Conservation (phyloP, 192 early-diverging fungal genomes). For the Entomortierella beljakovae region DNA sequence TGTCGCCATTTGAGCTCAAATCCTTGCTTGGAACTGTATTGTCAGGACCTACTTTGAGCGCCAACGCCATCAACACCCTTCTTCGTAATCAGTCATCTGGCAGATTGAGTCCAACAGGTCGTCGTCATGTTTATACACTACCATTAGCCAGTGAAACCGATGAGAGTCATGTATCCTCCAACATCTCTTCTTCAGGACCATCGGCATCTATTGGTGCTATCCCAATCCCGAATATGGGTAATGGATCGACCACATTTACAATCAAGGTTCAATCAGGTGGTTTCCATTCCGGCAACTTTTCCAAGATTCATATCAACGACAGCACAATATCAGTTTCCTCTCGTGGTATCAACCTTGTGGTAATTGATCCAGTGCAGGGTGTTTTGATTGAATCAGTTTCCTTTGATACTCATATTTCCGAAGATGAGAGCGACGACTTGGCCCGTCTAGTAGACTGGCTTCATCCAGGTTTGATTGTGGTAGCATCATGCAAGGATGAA, state of each 20-base stretch:
- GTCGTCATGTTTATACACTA: background rate
- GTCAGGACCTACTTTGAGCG: constrained; percentile 65
- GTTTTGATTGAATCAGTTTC: constrained; percentile 73
- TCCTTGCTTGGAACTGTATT: constrained; percentile 79
- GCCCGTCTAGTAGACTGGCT: constrained; percentile 73
- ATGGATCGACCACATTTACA: constrained; percentile 57
- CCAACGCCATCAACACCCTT: constrained; percentile 54
- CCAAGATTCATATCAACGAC: constrained; percentile 70
- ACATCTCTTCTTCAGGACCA: constrained; percentile 25
- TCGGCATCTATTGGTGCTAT: constrained; percentile 27
- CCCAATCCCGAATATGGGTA: constrained; percentile 46
- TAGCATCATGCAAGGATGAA: constrained; percentile 77
- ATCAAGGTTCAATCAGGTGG: constrained; percentile 80
- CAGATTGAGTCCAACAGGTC: constrained; percentile 44
- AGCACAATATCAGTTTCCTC: constrained; percentile 63
- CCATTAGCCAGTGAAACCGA: background rate
- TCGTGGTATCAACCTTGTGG: constrained; percentile 83
- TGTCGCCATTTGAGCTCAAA: constrained; percentile 86
- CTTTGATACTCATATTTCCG: constrained; percentile 81
- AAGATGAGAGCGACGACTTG: constrained; percentile 72
- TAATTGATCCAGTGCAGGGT: constrained; percentile 77
- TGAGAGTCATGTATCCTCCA: constrained; percentile 7
- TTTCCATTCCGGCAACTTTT: constrained; percentile 80
- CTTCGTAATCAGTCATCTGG: constrained; percentile 57
- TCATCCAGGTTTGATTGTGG: constrained; percentile 73